phyloP scores from a whole-genome alignment of 371 early-diverging fungal genomes.

The Gilbertella persicaria region DNA sequence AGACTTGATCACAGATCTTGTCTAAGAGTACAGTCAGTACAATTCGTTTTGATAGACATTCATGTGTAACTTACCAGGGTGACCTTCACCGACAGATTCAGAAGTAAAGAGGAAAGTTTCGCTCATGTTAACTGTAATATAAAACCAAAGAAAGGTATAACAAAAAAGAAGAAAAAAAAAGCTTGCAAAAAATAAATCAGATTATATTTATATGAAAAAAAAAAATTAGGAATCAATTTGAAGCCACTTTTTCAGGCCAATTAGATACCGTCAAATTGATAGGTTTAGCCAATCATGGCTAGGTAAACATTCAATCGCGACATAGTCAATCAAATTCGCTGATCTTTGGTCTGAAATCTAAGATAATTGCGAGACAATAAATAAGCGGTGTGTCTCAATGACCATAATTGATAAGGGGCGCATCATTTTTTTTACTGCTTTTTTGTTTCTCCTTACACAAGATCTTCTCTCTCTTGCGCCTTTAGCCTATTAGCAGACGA shows the following conservation, averaged over 20 bases:
- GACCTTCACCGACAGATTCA: conserved; percentile 99
- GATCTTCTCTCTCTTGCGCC: not conserved
- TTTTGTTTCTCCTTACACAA: not conserved
- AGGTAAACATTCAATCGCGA: conserved; percentile 18
- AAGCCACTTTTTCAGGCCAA: conserved; percentile 22
- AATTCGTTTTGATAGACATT: not conserved
- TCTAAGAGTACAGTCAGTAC: conserved; percentile 52
- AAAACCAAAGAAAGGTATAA: conserved; percentile 4
- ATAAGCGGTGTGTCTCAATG: not conserved
- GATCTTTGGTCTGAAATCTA: conserved; percentile 11
- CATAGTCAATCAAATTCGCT: conserved; percentile 21
- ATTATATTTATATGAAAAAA: conserved; percentile 11
- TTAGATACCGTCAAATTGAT: conserved; percentile 3
- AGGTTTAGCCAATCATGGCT: conserved; percentile 17
- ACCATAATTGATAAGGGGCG: not conserved
- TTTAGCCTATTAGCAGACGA: conserved; percentile 4
- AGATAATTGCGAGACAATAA: not conserved
- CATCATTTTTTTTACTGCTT: not conserved
- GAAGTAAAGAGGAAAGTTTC: conserved; percentile 97
- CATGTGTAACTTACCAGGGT: conserved; percentile 75
- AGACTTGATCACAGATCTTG: conserved; percentile 99
- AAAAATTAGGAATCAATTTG: not conserved
- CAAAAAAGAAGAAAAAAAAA: conserved; percentile 9
- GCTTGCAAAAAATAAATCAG: not conserved
- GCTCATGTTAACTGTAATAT: conserved; percentile 21